Evolutionary conservation across 2,329 filamentous ascomycete species (phyloP), one percentile per base, ranked within the genome.

Genomic region (Talaromyces rugulosus): DNA sequence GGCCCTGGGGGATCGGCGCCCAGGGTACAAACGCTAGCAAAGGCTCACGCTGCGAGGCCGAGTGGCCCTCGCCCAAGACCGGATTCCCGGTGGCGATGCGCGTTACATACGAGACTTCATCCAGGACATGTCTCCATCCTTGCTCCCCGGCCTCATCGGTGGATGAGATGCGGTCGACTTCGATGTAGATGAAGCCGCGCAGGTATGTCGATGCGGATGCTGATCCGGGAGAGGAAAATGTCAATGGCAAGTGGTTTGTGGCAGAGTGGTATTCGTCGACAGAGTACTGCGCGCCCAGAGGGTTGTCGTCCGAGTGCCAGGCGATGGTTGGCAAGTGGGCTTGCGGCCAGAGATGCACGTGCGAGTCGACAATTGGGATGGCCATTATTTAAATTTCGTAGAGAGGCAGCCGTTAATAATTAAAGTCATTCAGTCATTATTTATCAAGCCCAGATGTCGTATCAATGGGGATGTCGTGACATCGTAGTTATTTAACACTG

Each of bases 261-360:
- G 80, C 78, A 47, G 80, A 78, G 12, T 33, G 75, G 78, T 90
- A 93, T 71, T 92, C 83, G 33, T 81, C 74, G 56, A 90, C 70
- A 1, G 88, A 88, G 74, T 87, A 85, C 66, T 87, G 86, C 57
- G 82, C 82, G 56, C 84, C 81, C 57, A 96, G 81, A 4, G 86
- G 81, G 70, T 83, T 76, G 54, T 81, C 78, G 5, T 85, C 78
- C 3, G 75, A 82, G 77, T 86, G 85, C 92, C 92, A 96, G 62
- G 85, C 78, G 65, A 96, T 85, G 44, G 85, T 83, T 60, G 82
- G 72, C 58, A 89, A 72, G 69, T 94, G 89, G 59, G 84, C 83
- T 53, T 80, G 76, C 52, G 91, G 90, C 81, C 87, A 96, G 71
- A 97, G 87, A 79, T 97, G 93, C 77, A 97, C 89, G 81, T 97